Percentiles rank a stretch among this genome's conserved stretches.
phyloP scores from a whole-genome alignment of 345 rosid genomes.

The Rhodamnia argentea region DNA sequence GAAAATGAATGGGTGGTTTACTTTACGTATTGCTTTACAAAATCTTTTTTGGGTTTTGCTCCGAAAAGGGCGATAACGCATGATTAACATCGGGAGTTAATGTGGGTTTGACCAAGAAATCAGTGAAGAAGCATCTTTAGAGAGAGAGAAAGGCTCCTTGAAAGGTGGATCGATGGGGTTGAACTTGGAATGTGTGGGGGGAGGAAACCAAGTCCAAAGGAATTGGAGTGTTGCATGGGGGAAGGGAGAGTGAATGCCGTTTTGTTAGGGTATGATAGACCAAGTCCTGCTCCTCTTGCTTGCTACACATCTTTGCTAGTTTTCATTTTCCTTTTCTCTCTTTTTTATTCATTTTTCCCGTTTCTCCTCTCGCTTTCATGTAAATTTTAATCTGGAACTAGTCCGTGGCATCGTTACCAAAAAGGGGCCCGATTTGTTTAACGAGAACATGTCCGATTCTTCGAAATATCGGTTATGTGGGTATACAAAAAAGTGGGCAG shows the following conservation, averaged over 20 bases:
- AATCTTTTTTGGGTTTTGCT: background rate
- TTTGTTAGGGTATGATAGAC: conserved; percentile 29
- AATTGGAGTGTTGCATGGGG: conserved; percentile 10
- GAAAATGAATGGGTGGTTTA: fast-evolving
- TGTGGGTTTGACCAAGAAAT: background rate
- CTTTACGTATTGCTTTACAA: fast-evolving
- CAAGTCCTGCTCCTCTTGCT: conserved; percentile 9
- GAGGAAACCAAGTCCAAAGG: background rate
- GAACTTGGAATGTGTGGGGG: background rate
- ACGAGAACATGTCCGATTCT: background rate
- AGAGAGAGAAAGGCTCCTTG: background rate
- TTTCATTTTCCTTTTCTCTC: background rate
- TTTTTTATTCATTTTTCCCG: background rate
- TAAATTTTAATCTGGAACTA: background rate
- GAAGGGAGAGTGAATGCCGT: conserved; percentile 24
- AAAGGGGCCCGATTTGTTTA: background rate
- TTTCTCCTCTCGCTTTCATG: background rate
- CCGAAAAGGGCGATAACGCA: background rate
- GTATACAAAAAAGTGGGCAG: background rate
- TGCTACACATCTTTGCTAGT: background rate
- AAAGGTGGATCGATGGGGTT: background rate
- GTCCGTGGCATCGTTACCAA: background rate
- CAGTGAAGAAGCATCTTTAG: background rate
- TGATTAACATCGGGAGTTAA: background rate
- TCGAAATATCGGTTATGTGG: background rate